These are phyloP conservation scores for Fusarium nodosum DNA, from an alignment of 2,329 filamentous ascomycete genomes.

Conservation along the genomic window DNA sequence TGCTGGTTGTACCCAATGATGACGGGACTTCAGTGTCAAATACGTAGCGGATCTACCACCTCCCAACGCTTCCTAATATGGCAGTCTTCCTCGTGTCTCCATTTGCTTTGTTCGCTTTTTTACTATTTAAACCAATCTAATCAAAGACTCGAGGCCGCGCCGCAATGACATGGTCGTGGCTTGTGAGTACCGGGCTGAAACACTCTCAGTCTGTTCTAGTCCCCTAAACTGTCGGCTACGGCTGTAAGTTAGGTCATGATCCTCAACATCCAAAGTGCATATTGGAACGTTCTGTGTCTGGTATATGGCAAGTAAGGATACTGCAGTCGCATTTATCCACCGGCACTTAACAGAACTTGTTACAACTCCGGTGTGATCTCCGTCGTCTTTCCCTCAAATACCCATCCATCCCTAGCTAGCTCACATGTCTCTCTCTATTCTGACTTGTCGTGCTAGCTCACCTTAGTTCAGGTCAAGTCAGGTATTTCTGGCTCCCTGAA, in stretches of 20 bases:
- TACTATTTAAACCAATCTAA: background rate
- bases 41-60: conserved; percentile 27
- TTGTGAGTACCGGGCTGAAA: conserved; percentile 45
- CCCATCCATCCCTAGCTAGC: conserved; percentile 6
- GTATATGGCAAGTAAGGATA: conserved; percentile 10
- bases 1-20: conserved; percentile 23
- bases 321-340: conserved; percentile 20
- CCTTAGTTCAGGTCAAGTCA: conserved; percentile 12
- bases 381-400: background rate
- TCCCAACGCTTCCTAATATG: conserved; percentile 23
- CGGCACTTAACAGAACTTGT: conserved; percentile 7
- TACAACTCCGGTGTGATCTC: conserved; percentile 9
- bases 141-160: conserved; percentile 2
- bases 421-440: conserved; percentile 11
- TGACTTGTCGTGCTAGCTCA: conserved; percentile 15
- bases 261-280: conserved; percentile 2
- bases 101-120: conserved; percentile 27
- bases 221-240: conserved; percentile 25
- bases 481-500: conserved; percentile 14
- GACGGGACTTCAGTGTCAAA: conserved; percentile 23
- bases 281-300: conserved; percentile 27
- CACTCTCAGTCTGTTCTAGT: conserved; percentile 12
- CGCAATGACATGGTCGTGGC: conserved; percentile 26
- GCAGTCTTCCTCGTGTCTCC: conserved; percentile 36
- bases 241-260: conserved; percentile 13